Evolutionary conservation across 1,284 basidiomycete genomes (phyloP).

Genomic region (Lentinula novae-zelandiae): DNA sequence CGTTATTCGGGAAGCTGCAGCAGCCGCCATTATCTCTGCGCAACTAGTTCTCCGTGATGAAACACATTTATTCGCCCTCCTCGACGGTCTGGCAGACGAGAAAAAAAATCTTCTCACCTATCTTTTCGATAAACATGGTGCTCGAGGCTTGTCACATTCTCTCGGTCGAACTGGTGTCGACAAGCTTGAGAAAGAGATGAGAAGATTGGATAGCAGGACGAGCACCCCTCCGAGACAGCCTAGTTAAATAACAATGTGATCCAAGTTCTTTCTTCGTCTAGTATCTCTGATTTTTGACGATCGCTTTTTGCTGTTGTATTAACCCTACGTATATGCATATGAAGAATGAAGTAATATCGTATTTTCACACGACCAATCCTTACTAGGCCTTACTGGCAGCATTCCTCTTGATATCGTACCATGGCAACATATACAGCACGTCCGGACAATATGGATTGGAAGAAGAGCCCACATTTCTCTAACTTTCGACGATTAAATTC

Average conservation of each 20-base stretch:
- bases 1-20: constrained; percentile 77
- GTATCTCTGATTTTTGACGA: neutral
- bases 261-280: neutral
- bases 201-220: constrained; percentile 68
- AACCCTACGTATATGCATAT: neutral
- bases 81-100: constrained; percentile 76
- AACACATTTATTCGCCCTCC: constrained; percentile 70
- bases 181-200: constrained; percentile 72
- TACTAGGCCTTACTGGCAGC: no score
- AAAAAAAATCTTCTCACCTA: constrained; percentile 86
- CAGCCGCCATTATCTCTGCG: constrained; percentile 75
- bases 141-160: constrained; percentile 41
- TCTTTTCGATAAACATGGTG: constrained; percentile 79
- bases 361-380: no score
- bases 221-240: constrained; percentile 51
- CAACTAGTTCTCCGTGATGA: constrained; percentile 78
- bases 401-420: neutral
- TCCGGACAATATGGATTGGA: neutral
- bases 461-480: neutral
- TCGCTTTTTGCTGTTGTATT: neutral
- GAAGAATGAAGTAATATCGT: no score
- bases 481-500: neutral
- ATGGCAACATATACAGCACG: neutral
- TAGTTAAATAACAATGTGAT: neutral
- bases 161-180: constrained; percentile 39